Evolutionary conservation across 1,139 yeast genomes (phyloP), one percentile per base, ranked within the genome.

Genomic region (Kodamaea anthophila): DNA sequence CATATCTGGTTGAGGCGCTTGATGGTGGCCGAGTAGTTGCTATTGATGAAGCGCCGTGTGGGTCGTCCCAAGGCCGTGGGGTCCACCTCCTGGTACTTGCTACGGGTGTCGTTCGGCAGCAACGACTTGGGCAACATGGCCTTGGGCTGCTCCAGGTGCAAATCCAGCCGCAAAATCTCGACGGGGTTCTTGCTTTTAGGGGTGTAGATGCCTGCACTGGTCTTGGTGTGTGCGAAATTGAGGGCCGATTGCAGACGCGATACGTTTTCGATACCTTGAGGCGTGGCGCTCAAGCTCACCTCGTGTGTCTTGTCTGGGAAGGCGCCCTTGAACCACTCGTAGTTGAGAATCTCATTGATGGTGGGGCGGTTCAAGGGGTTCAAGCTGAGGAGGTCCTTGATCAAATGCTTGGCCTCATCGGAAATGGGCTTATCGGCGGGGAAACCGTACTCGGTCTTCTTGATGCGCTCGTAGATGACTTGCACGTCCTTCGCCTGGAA

Each of bases 401-500:
- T 85, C 37, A 93, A 68, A 11, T 64, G 62, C 49, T 71, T 74
- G 5, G 96, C 95, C 32, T 80, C 87, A 9, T 65, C 58, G 6
- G 94, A 77, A 24, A 84, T 75, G 22, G 71, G 70, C 44, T 74
- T 72, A 42, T 81, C 87, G 24, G 66, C 67, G 15, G 98, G 98
- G 59, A 87, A 91, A 28, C 62, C 60, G 52, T 79, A 87, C 43
- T 86, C 94, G 33, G 83, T 81, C 36, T 72, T 70, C 56, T 87
- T 86, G 54, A 93, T 91, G 56, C 96, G 72, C 49, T 87, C 94
- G 58, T 93, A 93, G 42, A 93, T 91, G 33, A 84, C 77, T 48
- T 87, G 84, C 30, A 93, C 96, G 52, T 88, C 96, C 53, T 86
- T 86, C 21, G 95, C 87, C 60, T 91, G 98, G 61, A 91, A 91